Evolutionary conservation across 2,329 filamentous ascomycete genomes (phyloP).

Genomic region (Ceratocystis cacaofunesta): DNA sequence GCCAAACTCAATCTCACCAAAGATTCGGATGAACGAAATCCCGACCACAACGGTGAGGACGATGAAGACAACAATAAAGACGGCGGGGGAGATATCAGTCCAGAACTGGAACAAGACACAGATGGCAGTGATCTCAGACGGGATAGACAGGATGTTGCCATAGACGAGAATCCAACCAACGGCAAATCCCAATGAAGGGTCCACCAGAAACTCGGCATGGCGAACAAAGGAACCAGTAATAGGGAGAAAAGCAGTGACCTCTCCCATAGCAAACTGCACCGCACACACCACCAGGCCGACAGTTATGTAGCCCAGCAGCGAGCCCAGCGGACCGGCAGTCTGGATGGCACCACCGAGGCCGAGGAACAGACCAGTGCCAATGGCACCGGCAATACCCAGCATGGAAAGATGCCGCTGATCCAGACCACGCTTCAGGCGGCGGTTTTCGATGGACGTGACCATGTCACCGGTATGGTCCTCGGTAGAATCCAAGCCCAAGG

Average conservation of each 20-base stretch:
- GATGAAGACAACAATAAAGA: conserved; percentile 33
- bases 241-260: conserved; percentile 44
- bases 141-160: conserved; percentile 38
- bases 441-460: conserved; percentile 34
- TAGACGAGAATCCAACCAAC: conserved; percentile 42
- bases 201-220: conserved; percentile 45
- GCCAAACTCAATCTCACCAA: conserved; percentile 43
- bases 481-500: conserved; percentile 9
- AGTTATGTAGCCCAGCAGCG: conserved; percentile 38
- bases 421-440: conserved; percentile 34
- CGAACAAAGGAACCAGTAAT: conserved; percentile 49
- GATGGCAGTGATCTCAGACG: conserved; percentile 47
- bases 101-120: conserved; percentile 49
- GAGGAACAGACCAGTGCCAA: conserved; percentile 46
- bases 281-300: conserved; percentile 42
- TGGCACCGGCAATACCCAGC: conserved; percentile 47
- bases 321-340: conserved; percentile 34
- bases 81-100: conserved; percentile 40
- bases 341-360: conserved; percentile 40
- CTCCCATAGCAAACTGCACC: conserved; percentile 44
- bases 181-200: conserved; percentile 43
- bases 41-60: conserved; percentile 34
- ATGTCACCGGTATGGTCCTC: conserved; percentile 29
- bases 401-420: conserved; percentile 41
- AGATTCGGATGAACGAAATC: conserved; percentile 30